phyloP scores from a whole-genome alignment of 2,329 filamentous ascomycete genomes.

The Diaporthe sp. region DNA sequence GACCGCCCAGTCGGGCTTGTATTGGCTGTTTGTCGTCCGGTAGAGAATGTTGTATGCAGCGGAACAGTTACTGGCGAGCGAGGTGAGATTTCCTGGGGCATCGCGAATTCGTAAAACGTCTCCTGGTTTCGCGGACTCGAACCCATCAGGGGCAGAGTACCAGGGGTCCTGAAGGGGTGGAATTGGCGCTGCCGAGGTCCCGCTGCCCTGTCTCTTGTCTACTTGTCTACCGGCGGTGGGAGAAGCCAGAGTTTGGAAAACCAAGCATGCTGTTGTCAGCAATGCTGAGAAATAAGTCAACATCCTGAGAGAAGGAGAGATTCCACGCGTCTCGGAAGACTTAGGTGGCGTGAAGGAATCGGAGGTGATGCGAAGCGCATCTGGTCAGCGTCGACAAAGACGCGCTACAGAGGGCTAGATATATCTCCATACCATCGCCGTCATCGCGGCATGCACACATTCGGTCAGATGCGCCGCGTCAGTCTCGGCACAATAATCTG shows the following conservation, averaged over 20 bases:
- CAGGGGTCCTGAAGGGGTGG: slow-evolving; percentile 51
- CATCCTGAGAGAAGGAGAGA: slow-evolving; percentile 5
- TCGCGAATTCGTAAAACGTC: slow-evolving; percentile 48
- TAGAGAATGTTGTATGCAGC: slow-evolving; percentile 54
- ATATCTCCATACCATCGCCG: not conserved
- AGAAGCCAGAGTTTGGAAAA: not conserved
- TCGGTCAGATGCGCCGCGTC: slow-evolving; percentile 10
- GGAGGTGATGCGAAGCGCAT: not conserved
- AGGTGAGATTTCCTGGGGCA: slow-evolving; percentile 46
- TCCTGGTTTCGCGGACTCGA: slow-evolving; percentile 47
- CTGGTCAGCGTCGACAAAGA: not conserved
- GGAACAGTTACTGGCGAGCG: slow-evolving; percentile 42
- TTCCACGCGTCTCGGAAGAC: not conserved
- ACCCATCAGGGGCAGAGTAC: slow-evolving; percentile 50
- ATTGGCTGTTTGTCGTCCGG: slow-evolving; percentile 53
- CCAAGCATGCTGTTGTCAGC: slow-evolving; percentile 15
- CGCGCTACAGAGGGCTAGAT: not conserved
- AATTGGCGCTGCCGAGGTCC: slow-evolving; percentile 36
- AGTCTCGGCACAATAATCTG: slow-evolving; percentile 11
- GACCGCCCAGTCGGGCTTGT: slow-evolving; percentile 54
- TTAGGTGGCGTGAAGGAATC: not conserved
- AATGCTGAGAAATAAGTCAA: slow-evolving; percentile 1
- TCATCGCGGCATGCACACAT: not conserved
- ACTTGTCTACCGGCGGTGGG: not conserved
- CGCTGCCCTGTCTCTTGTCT: not conserved